Conservation (phyloP, 768 basidiomycete species). For the Calocera cornea region DNA sequence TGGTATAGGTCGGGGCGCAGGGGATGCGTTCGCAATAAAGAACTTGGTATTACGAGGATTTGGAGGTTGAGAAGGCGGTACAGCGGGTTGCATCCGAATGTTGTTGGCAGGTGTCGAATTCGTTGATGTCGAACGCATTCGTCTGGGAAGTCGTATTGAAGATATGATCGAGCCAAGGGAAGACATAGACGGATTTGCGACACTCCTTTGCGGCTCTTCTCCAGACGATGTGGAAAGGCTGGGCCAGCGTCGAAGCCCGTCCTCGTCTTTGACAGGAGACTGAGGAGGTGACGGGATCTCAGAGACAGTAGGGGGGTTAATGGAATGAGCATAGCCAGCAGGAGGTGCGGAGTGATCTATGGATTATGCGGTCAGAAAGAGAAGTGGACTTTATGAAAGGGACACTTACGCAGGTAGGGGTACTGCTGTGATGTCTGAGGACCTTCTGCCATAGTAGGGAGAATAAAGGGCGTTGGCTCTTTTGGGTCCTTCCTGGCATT, state of each 20-base stretch:
- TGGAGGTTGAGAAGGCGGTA: not conserved
- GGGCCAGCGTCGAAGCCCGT: not conserved
- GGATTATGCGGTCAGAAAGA: not conserved
- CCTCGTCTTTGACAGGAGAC: not conserved
- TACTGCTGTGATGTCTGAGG: not conserved
- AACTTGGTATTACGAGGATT: not conserved
- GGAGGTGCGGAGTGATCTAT: not conserved
- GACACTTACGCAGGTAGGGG: not conserved
- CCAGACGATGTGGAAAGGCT: not conserved
- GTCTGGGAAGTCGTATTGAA: not conserved
- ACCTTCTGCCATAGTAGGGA: not conserved
- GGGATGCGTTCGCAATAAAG: not conserved
- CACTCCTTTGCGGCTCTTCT: not conserved
- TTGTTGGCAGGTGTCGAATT: not conserved
- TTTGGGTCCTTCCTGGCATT: not conserved
- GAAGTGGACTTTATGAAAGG: not conserved
- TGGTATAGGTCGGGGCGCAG: not conserved
- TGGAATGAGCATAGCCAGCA: not conserved
- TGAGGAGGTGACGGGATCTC: not conserved
- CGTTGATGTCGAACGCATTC: not conserved
- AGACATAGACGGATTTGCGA: not conserved
- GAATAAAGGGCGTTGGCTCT: not conserved
- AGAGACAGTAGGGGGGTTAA: not conserved
- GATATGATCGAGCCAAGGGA: not conserved
- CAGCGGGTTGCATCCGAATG: not conserved